These are phyloP conservation scores for Alternaria triticina DNA, from an alignment of 2,329 filamentous ascomycete genomes.

Conservation along the genomic window DNA sequence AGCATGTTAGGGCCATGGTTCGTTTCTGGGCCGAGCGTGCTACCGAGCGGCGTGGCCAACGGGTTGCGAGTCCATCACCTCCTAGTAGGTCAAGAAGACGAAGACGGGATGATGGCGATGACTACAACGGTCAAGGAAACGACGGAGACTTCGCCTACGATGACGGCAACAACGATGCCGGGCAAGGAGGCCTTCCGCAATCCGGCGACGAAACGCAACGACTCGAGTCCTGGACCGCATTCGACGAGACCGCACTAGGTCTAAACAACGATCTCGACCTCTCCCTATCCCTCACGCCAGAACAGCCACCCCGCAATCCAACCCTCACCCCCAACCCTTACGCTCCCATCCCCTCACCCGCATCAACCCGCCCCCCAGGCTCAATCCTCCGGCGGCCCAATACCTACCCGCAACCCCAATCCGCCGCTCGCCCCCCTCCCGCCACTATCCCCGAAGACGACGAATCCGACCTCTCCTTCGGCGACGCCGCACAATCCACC, in stretches of 20 bases:
- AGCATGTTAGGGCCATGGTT: constrained; percentile 63
- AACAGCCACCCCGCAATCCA: constrained; percentile 9
- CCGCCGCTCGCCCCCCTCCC: constrained; percentile 18
- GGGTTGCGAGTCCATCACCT: constrained; percentile 34
- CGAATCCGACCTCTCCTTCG: constrained; percentile 12
- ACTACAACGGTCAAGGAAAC: not conserved
- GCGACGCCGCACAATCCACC: constrained; percentile 14
- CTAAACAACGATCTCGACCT: constrained; percentile 38
- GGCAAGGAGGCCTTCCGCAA: not conserved
- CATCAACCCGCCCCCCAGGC: constrained; percentile 14
- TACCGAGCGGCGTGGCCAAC: constrained; percentile 31
- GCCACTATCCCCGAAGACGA: constrained; percentile 30
- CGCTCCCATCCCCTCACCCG: not conserved
- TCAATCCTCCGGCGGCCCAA: constrained; percentile 19
- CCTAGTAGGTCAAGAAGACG: constrained; percentile 19
- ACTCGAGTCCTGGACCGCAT: constrained; percentile 48
- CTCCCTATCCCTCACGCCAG: constrained; percentile 36
- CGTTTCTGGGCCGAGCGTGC: constrained; percentile 61
- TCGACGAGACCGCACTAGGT: constrained; percentile 43
- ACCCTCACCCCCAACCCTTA: constrained; percentile 1
- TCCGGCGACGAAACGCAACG: constrained; percentile 38
- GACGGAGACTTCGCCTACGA: not conserved
- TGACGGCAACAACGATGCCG: constrained; percentile 6
- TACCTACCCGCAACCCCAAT: constrained; percentile 23
- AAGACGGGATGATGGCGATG: not conserved